Base-by-base conservation (phyloP, 2,329 filamentous ascomycete species). In the Botrytis tulipae region DNA sequence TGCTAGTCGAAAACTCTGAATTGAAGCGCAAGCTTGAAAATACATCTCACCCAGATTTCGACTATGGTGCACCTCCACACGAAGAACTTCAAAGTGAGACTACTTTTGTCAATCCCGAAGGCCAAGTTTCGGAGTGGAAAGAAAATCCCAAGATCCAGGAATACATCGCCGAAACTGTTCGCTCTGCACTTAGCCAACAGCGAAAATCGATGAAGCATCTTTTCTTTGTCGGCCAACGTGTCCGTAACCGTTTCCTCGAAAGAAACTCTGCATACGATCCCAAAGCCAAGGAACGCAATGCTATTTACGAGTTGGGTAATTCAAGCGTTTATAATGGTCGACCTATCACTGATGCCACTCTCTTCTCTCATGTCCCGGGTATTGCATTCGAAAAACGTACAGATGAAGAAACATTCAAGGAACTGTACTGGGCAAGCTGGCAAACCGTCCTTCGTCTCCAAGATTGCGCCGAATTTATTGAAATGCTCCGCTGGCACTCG, bases 131-230 rank as follows among this genome's bases (percentile, higher is more conserved):
- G 18, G 70, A 72, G 4, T 72, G 70, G 70, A 72, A 59, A 66
- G 70, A 72, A 67, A 59, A 40, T 25, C 70, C 70, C 10, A 68
- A 67, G 54, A 25, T 72, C 16, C 63, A 72, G 44, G 70, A 72
- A 54, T 68, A 59, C 16, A 66, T 68, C 6, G 61, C 70, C 14
- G 70, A 67, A 59, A n/a, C 63, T 42, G 70, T 72, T 32, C 63
- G 65, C 37, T 66, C 70, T 57, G 61, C 70, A 18, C 65, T 72
- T 10, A 68, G 40, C 40, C 37, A 66, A 44, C 70, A 72, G 40
- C 70, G 70, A 37, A 72, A 72, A 37, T 72, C 71, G 14, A 72
- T 72, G 71, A 72, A 72, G 18, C 71, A 72, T 40, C 62, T 72
- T 18, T 72, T 72, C 40, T 72, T 72, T 42, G 71, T 72, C 35